Evolutionary conservation across 306 rosid species (phyloP), one percentile per base, ranked within the genome.

Genomic region (Casuarina glauca): DNA sequence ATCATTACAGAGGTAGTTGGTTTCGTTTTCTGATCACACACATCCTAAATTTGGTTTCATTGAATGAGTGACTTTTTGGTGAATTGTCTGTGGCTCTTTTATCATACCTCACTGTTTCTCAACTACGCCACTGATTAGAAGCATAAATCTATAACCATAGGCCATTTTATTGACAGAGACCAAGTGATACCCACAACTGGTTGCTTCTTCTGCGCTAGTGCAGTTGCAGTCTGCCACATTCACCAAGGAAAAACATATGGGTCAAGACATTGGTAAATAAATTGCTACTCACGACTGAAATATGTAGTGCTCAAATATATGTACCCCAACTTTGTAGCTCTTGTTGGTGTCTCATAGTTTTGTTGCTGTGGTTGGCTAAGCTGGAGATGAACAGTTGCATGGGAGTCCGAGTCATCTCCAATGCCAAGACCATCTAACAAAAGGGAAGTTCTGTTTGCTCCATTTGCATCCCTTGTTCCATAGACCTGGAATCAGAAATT

Each of bases 351-450:
- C 79, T 87, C 78, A 12, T 82, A 53, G 72, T 79, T 79, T 69
- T 87, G 85, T 53, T 79, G 89, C 70, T 86, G 92, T 79, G 97
- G 98, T 79, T 88, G 98, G 86, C 90, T 83, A 79, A 94, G 95
- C 78, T 89, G 97, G 90, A 94, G 97, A 80, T 82, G 83, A 78
- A 94, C 93, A 4, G 95, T 90, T 16, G 79, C 85, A 35, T 85
- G 79, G 51, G 89, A 78, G 81, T 88, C 91, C 73, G 89, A 78
- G 81, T 88, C 91, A 70, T 92, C 91, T 84, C 80, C 84, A 50
- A 84, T 79, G 71, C 82, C 76, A 52, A 75, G 86, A 81, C 86
- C 87, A 78, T 85, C 80, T 72, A 85, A 78, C 72, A 85, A 84
- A 74, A 82, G 80, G 62, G 78, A 74, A 74, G 73, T 77, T 82